These are phyloP conservation scores for Laburnicola sp. DNA, from an alignment of 2,329 filamentous ascomycete genomes.

Conservation along the genomic window DNA sequence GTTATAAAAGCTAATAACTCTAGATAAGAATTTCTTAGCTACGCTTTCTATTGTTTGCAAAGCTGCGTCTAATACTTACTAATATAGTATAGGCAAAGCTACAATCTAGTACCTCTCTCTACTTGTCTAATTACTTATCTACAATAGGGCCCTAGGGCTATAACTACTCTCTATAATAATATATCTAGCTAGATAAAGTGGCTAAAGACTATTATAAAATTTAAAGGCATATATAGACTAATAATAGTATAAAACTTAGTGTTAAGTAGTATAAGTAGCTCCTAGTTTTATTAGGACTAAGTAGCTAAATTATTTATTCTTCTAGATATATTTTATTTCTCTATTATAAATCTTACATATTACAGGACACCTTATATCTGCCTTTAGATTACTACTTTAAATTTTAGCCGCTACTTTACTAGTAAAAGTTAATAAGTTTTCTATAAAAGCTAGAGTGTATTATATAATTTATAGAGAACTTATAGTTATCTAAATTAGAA, in stretches of 20 bases:
- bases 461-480: slow-evolving; percentile 1
- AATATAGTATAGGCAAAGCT: background rate
- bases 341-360: background rate
- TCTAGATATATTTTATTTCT: background rate
- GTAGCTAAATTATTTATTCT: background rate
- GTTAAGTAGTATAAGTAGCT: background rate
- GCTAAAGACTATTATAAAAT: background rate
- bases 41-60: background rate
- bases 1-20: background rate
- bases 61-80: background rate
- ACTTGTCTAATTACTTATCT: background rate
- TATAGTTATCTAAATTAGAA: slow-evolving; percentile 1
- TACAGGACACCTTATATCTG: background rate
- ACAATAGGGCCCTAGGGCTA: background rate
- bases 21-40: slow-evolving; percentile 1
- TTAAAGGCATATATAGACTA: background rate
- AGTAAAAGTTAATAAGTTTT: slow-evolving; percentile 1
- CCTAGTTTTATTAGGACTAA: background rate
- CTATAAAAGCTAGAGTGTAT: background rate
- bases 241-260: background rate
- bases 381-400: background rate
- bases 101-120: background rate
- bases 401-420: slow-evolving; percentile 1
- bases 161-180: background rate
- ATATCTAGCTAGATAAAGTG: background rate